Evolutionary conservation across 129 eudicot genomes (phyloP).

Genomic region (Flaveria brownii): DNA sequence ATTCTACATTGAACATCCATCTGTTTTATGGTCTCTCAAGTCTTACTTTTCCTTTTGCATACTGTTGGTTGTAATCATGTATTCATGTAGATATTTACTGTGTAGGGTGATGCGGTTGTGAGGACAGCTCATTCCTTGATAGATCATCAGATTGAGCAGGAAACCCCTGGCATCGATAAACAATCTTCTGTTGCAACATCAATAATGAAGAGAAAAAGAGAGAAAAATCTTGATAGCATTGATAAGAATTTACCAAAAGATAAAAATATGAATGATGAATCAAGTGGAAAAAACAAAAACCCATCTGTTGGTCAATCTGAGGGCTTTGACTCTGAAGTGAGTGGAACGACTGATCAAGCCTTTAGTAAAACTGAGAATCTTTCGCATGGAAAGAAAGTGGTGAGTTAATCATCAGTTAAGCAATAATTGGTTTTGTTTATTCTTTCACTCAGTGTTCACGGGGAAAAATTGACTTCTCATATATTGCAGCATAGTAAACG

Average conservation of each 20-base stretch:
- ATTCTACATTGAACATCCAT: neutral
- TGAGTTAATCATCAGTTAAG: constrained; percentile 34
- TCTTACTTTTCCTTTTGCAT: neutral
- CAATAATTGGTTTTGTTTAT: constrained; percentile 15
- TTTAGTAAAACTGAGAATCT: constrained; percentile 38
- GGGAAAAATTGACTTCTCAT: constrained; percentile 5
- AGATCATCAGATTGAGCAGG: constrained; percentile 9
- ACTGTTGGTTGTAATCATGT: neutral
- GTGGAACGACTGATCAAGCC: constrained; percentile 39
- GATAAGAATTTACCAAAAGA: constrained; percentile 19
- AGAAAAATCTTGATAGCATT: constrained; percentile 3
- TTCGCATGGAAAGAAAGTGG: constrained; percentile 54
- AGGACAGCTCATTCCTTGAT: neutral
- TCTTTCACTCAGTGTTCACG: constrained; percentile 10
- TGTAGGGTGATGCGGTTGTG: constrained; percentile 6
- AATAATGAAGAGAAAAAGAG: neutral
- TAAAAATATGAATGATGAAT: constrained; percentile 26
- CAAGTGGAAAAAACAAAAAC: constrained; percentile 27
- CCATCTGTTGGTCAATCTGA: constrained; percentile 28
- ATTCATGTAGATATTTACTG: neutral
- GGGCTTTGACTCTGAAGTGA: constrained; percentile 27
- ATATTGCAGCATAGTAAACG: constrained; percentile 49
- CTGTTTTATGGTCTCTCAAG: neutral
- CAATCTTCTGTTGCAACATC: constrained; percentile 7
- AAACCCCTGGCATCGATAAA: neutral